Base-by-base conservation (phyloP, 345 rosid species). In the Excoecaria cochinchinensis region DNA sequence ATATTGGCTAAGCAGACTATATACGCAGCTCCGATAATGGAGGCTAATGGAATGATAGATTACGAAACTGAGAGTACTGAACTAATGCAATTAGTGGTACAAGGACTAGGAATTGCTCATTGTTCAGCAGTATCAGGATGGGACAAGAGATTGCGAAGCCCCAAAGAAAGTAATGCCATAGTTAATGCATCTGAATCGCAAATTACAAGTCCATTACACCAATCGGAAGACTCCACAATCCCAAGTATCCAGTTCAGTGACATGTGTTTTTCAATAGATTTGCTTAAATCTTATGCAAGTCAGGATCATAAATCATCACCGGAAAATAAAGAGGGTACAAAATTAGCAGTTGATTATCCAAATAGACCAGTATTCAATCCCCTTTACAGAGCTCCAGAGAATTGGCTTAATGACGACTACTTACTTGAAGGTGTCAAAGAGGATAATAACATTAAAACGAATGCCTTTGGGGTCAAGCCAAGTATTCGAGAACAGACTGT, bases 1-100 rank as follows among this genome's bases (percentile, higher is more conserved):
- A 65, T 65, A 51, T 38, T 73, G 3, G 57, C 46, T 4, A 69
- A 69, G 66, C 68, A 76, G 70, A 76, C 50, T 5, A 59, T 8
- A 8, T 38, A 57, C 71, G 55, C 80, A 11, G 74, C 68, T 39
- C 48, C 72, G 3, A 58, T 55, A 47, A 62, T 38, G 60, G 79
- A 83, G 40, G 65, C 70, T 6, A 69, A 68, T 17, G 16, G 67
- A 62, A 70, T 48, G 65, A 56, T 60, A n/a, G 77, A 78, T 62
- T 71, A 71, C 6, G 67, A 22, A 8, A 44, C 25, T 21, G 82
- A 76, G 58, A 80, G 71, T 64, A 75, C 19, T 44, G 89, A 86
- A 61, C 53, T 84, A 14, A 77, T 77, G 79, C 84, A 74, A 63
- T 75, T 82, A 31, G 65, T 85, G 16, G 76, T 64, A 1, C 81